Evolutionary conservation across 176 grass and related monocot species (phyloP), one percentile per base, ranked within the genome.

Genomic region (Paspalum vaginatum): DNA sequence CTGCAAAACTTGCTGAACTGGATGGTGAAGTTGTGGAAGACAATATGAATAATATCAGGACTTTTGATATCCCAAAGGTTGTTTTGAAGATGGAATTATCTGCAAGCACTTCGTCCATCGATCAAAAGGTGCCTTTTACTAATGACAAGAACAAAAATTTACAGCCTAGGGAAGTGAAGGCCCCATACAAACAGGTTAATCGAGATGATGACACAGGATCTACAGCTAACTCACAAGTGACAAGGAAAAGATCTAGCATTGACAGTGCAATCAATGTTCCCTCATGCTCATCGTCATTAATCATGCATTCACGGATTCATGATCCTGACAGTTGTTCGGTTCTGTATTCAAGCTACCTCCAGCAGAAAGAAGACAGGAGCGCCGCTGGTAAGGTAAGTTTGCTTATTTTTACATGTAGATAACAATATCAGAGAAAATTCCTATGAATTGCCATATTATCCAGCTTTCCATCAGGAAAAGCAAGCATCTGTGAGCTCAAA

Each of bases 21-120:
- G 71, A 79, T 79, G 85, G 79, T 8, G 95, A 97, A 85, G 89
- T 94, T 62, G 91, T 97, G 27, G 91, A 86, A 72, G 95, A 97
- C 44, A 97, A 97, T 86, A 83, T 91, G 63, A 90, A 44, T 65
- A 76, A 72, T 89, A 61, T 87, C 16, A 97, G 85, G 39, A 87
- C n/a, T 32, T 90, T 94, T 32, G 89, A 94, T 68, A 88, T 97
- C 75, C 95, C 95, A 75, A 84, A 48, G 75, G 95, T 92, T 73
- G 62, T 90, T 70, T 81, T 97, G 57, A 77, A 77, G 48, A 92
- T 84, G 87, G 85, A 92, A 75, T 51, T 85, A 26, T 81, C 85
- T 62, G 83, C 79, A 56, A 57, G 40, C 54, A 77, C 72, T 85
- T 79, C 78, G 27, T 78, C 73, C 6, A 69, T 82, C 22, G 74